Conservation (phyloP, 352 stramenopile species). For the Globisporangium viniferum region DNA sequence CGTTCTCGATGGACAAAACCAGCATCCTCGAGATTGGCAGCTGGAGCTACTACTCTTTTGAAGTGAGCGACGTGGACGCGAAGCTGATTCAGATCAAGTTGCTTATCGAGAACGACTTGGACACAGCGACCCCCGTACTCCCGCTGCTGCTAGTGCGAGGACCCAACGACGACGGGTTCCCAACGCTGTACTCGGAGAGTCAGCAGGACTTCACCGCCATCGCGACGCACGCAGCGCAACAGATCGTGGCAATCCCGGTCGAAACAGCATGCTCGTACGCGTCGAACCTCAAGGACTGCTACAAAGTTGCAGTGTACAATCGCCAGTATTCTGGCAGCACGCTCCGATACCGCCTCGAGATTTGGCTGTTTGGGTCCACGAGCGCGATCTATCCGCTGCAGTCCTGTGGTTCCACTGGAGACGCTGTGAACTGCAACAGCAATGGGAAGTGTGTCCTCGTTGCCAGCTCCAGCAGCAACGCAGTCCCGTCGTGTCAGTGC, state of each 20-base stretch:
- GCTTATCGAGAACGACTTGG: constrained; percentile 40
- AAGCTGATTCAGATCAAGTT: constrained; percentile 48
- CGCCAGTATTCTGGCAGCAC: constrained; percentile 43
- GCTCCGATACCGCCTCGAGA: constrained; percentile 44
- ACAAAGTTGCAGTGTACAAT: constrained; percentile 72
- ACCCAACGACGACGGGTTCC: constrained; percentile 49
- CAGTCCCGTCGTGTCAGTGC: constrained; percentile 44
- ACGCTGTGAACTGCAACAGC: constrained; percentile 38
- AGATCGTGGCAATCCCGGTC: constrained; percentile 45
- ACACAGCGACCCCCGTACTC: constrained; percentile 35
- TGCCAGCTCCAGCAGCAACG: constrained; percentile 3
- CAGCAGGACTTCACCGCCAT: constrained; percentile 53
- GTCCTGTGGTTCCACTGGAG: constrained; percentile 19
- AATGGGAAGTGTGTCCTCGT: constrained; percentile 52
- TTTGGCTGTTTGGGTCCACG: constrained; percentile 31
- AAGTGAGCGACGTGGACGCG: constrained; percentile 41
- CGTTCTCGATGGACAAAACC: constrained; percentile 23
- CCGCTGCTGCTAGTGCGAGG: constrained; percentile 57
- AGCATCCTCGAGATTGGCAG: constrained; percentile 36
- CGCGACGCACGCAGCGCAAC: constrained; percentile 15
- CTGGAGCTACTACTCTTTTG: constrained; percentile 69
- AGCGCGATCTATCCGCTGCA: constrained; percentile 20
- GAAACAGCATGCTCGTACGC: constrained; percentile 40
- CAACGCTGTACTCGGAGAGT: constrained; percentile 38
- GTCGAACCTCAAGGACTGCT: constrained; percentile 42